Evolutionary conservation across 306 rosid species (phyloP).

Genomic region (Cucurbita ficifolia): DNA sequence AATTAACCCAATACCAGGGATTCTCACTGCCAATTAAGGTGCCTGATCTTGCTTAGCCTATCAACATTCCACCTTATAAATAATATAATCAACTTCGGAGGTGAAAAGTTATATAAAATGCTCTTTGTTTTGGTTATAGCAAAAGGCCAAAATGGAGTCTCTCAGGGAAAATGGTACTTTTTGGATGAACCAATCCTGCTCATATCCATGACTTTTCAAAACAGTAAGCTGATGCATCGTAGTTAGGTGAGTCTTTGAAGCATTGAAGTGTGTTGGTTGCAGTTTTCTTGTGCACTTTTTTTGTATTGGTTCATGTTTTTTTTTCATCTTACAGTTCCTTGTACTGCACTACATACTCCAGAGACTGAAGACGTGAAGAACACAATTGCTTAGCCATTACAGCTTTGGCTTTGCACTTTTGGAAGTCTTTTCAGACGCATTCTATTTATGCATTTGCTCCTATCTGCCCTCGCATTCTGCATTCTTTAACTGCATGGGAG

Average conservation of each 20-base stretch:
- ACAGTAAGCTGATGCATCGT: background rate
- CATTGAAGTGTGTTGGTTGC: constrained; percentile 1
- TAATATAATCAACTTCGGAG: background rate
- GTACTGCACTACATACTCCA: background rate
- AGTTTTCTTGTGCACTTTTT: background rate
- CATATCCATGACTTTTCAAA: background rate
- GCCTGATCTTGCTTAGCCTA: background rate
- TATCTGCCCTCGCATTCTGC: background rate
- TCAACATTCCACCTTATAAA: background rate
- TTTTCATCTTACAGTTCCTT: background rate
- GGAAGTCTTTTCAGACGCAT: background rate
- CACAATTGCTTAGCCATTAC: background rate
- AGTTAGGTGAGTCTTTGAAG: constrained; percentile 1
- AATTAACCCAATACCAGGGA: background rate
- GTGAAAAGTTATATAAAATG: background rate
- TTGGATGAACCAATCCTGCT: background rate
- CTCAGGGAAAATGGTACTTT: background rate
- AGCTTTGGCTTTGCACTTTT: background rate
- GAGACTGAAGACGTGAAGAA: background rate
- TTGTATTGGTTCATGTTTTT: background rate
- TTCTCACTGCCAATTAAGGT: background rate
- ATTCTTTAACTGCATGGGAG: background rate
- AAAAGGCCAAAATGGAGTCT: background rate
- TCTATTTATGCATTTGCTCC: background rate
- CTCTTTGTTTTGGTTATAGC: background rate